These are phyloP conservation scores for Pezicula neosporulosa DNA, from an alignment of 2,329 filamentous ascomycete species.

Conservation along the genomic window DNA sequence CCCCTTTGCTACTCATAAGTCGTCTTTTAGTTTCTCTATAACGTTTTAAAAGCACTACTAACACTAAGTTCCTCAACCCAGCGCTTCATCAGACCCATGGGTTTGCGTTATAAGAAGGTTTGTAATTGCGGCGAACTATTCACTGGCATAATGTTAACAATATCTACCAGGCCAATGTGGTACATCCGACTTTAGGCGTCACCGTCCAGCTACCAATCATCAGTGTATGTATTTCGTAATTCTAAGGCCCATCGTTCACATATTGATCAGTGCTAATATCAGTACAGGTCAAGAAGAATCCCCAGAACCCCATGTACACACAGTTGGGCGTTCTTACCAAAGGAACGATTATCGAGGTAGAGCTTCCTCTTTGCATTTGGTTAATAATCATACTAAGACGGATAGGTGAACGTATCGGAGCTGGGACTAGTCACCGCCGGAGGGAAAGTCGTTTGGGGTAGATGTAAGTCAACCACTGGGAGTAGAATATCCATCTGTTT, in stretches of 20 bases:
- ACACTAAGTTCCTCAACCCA: constrained; percentile 18
- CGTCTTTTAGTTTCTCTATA: too few relatives aligned
- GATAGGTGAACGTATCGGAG: constrained; percentile 85
- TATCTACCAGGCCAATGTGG: not conserved
- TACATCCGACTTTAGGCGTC: constrained; percentile 72
- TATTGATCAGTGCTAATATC: too few relatives aligned
- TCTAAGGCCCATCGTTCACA: too few relatives aligned
- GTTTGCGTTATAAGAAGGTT: constrained; percentile 78
- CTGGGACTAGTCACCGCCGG: constrained; percentile 88
- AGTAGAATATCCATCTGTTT: constrained; percentile 25
- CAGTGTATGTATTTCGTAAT: constrained; percentile 13
- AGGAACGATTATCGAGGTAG: constrained; percentile 65
- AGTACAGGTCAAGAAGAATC: constrained; percentile 70
- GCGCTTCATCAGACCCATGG: constrained; percentile 72
- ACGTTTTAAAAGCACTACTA: too few relatives aligned
- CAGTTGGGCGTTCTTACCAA: constrained; percentile 74
- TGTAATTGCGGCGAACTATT: constrained; percentile 28
- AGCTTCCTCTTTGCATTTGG: too few relatives aligned
- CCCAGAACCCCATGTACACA: constrained; percentile 72
- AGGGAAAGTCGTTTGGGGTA: constrained; percentile 91
- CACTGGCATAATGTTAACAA: constrained; percentile 23
- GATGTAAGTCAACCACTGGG: constrained; percentile 60
- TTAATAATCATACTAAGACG: too few relatives aligned
- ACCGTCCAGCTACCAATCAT: constrained; percentile 83
- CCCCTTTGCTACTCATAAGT: too few relatives aligned